These are phyloP conservation scores for Elongisporangium prolatum DNA, from an alignment of 352 stramenopile species.

Conservation along the genomic window DNA sequence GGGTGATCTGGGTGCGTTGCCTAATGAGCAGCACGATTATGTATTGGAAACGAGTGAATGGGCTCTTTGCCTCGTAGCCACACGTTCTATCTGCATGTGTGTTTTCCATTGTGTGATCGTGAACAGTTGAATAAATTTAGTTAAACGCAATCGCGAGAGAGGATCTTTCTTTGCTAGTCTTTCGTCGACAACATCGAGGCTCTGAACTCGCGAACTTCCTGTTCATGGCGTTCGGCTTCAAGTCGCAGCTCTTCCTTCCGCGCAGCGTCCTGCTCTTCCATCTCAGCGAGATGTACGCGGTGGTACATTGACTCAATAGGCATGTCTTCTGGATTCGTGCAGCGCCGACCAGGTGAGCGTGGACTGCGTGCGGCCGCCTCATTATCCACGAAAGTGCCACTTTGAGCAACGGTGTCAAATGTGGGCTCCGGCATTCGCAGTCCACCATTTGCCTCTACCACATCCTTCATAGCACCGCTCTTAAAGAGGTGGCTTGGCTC, in stretches of 20 bases:
- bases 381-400: background rate
- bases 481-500: background rate
- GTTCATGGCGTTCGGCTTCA: conserved; percentile 43
- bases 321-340: conserved; percentile 44
- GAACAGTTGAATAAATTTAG: background rate
- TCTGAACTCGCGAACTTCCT: conserved; percentile 64
- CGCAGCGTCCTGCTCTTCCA: conserved; percentile 39
- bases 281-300: conserved; percentile 50
- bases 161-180: background rate
- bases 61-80: background rate
- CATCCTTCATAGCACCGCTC: background rate
- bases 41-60: background rate
- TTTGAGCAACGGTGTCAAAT: background rate
- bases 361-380: background rate
- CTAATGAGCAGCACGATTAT: background rate
- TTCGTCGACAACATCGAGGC: conserved; percentile 22
- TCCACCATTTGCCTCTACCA: background rate
- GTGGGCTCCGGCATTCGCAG: background rate
- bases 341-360: conserved; percentile 8
- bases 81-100: background rate
- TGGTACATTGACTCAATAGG: conserved; percentile 77
- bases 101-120: background rate
- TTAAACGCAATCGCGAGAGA: background rate
- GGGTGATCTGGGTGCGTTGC: background rate
- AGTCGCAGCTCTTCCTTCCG: conserved; percentile 35